Base-by-base conservation (phyloP, 768 basidiomycete species). In the Russula earlei region DNA sequence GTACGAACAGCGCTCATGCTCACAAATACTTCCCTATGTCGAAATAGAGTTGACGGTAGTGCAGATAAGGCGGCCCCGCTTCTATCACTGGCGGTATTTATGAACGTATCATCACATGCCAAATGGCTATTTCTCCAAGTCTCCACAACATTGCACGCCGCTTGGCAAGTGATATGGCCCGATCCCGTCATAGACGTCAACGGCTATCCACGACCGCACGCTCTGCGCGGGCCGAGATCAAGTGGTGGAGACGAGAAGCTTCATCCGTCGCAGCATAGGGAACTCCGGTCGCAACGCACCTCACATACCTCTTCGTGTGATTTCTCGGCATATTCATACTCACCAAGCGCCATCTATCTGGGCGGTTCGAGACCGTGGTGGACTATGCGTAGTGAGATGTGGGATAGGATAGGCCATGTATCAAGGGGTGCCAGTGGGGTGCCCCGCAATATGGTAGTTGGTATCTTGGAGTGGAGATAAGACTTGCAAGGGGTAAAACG, bases 91-190 rank as follows among this genome's bases (percentile, higher is more conserved):
- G 4, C 11, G 8, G 12, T 11, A n/a, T 22, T 43, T 14, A 17
- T n/a, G 36, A 29, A 20, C 19, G 5, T 33, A 36, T 40, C 55
- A 51, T 56, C 49, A 56, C 55, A 56, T 56, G 43, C 29, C 22
- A 19, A n/a, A 11, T 17, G 17, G 12, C 15, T 4, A 40, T 15
- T 11, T 38, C 40, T 27, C 40, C 34, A 36, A 9, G 10, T 5
- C 29, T 7, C 29, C 10, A 31, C 45, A 38, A 40, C 8, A 15
- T 42, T 15, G 20, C 33, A 31, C 50, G 50, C 41, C 51, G 20
- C 45, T 2, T 27, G 10, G 29, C 20, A 44, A 8, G 17, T 17
- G 2, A 5, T 4, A 34, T 19, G 5, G 19, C 10, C 49, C 41
- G 47, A 44, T 5, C 7, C 17, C 8, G 11, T 34, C 22, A 27